Evolutionary conservation across 1,139 yeast genomes (phyloP), one percentile per base, ranked within the genome.

Genomic region (Saccharomyces pastorianus): DNA sequence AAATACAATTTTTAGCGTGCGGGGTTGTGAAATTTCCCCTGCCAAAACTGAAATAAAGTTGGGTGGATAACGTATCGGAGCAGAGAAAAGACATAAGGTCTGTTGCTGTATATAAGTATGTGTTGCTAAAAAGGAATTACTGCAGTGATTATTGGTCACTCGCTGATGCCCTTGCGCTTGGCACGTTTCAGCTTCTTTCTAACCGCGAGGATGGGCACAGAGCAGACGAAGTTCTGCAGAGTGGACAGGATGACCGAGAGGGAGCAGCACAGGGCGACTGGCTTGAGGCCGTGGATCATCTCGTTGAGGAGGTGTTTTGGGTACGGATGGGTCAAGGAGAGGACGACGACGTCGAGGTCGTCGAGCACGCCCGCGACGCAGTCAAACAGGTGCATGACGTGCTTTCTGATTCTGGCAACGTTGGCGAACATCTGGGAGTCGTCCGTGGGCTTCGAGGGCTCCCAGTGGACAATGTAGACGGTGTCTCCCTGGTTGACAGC

Each of bases 191-290:
- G 77, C 67, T 87, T 88, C 66, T 85, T 85, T 58, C 96, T 79
- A 20, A 93, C 95, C 50, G 91, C 96, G 85, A 91, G 83, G 27
- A 90, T 95, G 0, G 98, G 97, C 13, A 88, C 91, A 26, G 88
- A 77, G 65, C 88, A 66, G 9, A 69, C 68, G 54, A 62, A 68
- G 51, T 67, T 67, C 51, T 67, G 69, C 48, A 69, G 57, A 7
- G 64, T 61, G 8, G 65, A 58, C 6, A 67, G 59, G 27, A 67
- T 59, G 51, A 67, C 61, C 34, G 68, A 64, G 44, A 68, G 57
- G 20, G 71, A 66, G 38, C 90, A 88, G 55, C 90, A 82, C 17
- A 91, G 93, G 64, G 90, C 73, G 0, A 88, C 83, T 0, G 97
- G 97, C 58, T 85, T 83, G 56, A 90, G 76, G 61, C 88, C 86